A percentile compares a stretch with the other conserved stretches of the same genome.
These are phyloP conservation scores for Mikania micrantha DNA, from an alignment of 129 eudicot species.

Conservation along the genomic window DNA sequence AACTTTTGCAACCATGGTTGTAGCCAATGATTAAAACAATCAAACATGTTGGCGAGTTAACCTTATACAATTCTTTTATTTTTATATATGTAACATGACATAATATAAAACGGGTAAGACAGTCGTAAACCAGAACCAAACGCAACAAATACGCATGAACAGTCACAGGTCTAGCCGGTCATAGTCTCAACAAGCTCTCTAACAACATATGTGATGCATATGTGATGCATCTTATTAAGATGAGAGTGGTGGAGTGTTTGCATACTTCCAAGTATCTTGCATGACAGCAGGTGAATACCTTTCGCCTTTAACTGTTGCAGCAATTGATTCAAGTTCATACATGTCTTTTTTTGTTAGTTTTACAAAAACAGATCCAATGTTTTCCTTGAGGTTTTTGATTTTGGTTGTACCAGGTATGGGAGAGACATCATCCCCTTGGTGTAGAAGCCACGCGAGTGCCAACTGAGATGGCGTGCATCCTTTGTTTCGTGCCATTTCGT, in stretches of 20 bases:
- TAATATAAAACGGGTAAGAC: too few relatives aligned
- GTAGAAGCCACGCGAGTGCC: constrained; percentile 61
- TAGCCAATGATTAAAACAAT: too few relatives aligned
- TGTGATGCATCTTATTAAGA: constrained; percentile 27
- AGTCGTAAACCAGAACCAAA: too few relatives aligned
- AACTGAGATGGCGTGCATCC: constrained; percentile 49
- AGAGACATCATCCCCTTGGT: constrained; percentile 48
- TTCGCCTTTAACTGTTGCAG: constrained; percentile 42
- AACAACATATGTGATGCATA: too few relatives aligned
- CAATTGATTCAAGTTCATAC: constrained; percentile 37
- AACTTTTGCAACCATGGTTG: too few relatives aligned
- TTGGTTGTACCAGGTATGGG: constrained; percentile 64
- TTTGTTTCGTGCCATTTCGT: constrained; percentile 40
- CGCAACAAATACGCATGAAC: neutral
- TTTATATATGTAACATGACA: too few relatives aligned
- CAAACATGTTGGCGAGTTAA: too few relatives aligned
- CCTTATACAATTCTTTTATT: too few relatives aligned
- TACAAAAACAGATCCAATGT: constrained; percentile 36
- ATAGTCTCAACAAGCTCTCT: neutral
- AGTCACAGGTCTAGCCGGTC: neutral
- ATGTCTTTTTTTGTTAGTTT: constrained; percentile 37
- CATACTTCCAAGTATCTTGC: constrained; percentile 28
- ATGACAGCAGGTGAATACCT: constrained; percentile 23
- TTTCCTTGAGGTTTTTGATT: constrained; percentile 35
- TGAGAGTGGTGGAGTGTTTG: constrained; percentile 50